phyloP scores from a whole-genome alignment of 2,329 filamentous ascomycete species.

The Trichophyton simii region DNA sequence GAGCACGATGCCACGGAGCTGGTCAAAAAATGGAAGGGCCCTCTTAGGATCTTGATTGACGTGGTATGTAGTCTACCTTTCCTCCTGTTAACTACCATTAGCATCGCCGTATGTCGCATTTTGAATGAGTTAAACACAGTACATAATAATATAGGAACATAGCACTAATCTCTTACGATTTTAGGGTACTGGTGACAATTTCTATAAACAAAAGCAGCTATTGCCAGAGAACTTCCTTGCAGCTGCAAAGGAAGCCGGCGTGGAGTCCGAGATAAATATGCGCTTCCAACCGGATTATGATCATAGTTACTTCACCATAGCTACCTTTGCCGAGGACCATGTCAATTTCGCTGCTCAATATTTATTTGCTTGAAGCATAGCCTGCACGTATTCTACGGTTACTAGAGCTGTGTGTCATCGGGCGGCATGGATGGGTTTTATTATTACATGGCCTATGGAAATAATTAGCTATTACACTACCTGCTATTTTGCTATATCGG shows the following conservation, averaged over 20 bases:
- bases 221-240: slow-evolving; percentile 84
- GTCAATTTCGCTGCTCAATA: slow-evolving; percentile 84
- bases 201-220: slow-evolving; percentile 87
- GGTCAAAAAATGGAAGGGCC: slow-evolving; percentile 59
- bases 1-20: slow-evolving; percentile 88
- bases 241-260: slow-evolving; percentile 63
- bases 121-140: too few species aligned
- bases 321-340: slow-evolving; percentile 79
- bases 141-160: too few species aligned
- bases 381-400: not conserved
- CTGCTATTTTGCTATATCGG: too few species aligned
- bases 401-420: not conserved
- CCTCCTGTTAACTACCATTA: not conserved
- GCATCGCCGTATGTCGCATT: too few species aligned
- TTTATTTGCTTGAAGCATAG: slow-evolving; percentile 43
- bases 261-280: slow-evolving; percentile 57
- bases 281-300: slow-evolving; percentile 87
- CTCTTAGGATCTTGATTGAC: slow-evolving; percentile 71
- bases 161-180: not conserved
- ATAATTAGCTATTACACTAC: too few species aligned
- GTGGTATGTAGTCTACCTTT: slow-evolving; percentile 46
- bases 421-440: too few species aligned
- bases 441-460: too few species aligned
- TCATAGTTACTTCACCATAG: slow-evolving; percentile 96
- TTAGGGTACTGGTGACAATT: slow-evolving; percentile 83